Evolutionary conservation across 106 monocot genomes (phyloP).

Genomic region (Allium cepa): DNA sequence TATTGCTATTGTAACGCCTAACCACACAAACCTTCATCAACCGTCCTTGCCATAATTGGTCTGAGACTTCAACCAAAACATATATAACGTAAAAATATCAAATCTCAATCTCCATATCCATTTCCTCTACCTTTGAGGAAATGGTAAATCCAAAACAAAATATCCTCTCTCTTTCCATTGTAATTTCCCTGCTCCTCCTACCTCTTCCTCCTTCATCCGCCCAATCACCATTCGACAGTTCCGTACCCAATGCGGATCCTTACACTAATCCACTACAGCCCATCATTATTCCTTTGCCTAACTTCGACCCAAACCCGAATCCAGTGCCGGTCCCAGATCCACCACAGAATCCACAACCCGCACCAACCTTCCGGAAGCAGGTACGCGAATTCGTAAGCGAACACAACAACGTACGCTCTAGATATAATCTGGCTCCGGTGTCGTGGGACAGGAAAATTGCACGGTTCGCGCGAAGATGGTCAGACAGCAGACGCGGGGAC

Average conservation of each 20-base stretch:
- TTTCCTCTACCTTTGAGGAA: no score
- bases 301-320: background rate
- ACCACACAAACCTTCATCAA: no score
- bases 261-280: background rate
- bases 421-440: conserved; percentile 1
- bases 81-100: no score
- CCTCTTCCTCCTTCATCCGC: background rate
- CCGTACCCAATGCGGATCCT: background rate
- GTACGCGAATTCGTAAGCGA: conserved; percentile 18
- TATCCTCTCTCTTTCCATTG: no score
- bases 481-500: conserved; percentile 1
- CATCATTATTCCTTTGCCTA: no score
- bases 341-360: background rate
- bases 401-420: conserved; percentile 23
- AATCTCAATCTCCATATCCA: no score
- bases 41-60: no score
- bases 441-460: conserved; percentile 28
- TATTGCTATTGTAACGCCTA: no score
- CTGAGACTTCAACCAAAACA: no score
- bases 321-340: background rate
- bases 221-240: background rate
- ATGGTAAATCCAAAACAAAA: no score
- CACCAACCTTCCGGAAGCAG: background rate
- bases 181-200: background rate
- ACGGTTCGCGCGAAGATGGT: conserved; percentile 18